Base-by-base conservation (phyloP, 345 rosid genomes). In the Linum trigynum region DNA sequence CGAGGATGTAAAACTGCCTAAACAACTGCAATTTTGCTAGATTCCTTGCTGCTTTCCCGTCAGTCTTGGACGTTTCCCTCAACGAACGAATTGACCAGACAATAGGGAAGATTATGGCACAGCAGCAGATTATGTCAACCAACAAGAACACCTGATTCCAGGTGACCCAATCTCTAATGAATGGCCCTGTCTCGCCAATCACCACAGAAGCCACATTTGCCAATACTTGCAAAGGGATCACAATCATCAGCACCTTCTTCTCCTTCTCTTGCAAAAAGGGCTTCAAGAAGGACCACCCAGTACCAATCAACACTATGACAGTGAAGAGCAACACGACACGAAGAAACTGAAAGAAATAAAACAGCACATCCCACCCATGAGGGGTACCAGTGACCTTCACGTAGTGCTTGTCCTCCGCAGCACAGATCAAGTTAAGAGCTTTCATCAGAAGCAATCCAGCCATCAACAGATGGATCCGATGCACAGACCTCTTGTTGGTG, bases 221-320 rank as follows among this genome's bases (percentile, higher is more conserved):
- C 39, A 94, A 57, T 38, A 94, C 32, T 23, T 23, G 32, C 32
- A 23, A 23, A 23, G 32, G 32, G 32, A 23, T 23, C 32, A 23
- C 32, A 61, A 94, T 83, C 87, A 94, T 90, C 81, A 94, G 70
- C 32, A 94, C 97, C 62, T 86, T 94, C 96, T 88, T 94, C 77
- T 94, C 97, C 76, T 82, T 86, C 82, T 94, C 99, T 72, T 94
- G 99, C 74, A 94, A 69, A 62, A 88, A 94, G 0, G 99, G 97
- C 71, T 94, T 94, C 72, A 90, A 70, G 72, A 94, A 90, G 6
- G 99, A 94, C 99, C 97, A 94, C 3, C 99, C 99, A 2, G 99
- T 94, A 3, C 97, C 99, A 61, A 94, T 83, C 86, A 90, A 82
- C 62, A 94, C 84, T 64, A 94, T 94, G 39, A 94, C 97, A 0